Evolutionary conservation across 2,329 filamentous ascomycete species (phyloP).

Genomic region (Epichloe aotearoae): DNA sequence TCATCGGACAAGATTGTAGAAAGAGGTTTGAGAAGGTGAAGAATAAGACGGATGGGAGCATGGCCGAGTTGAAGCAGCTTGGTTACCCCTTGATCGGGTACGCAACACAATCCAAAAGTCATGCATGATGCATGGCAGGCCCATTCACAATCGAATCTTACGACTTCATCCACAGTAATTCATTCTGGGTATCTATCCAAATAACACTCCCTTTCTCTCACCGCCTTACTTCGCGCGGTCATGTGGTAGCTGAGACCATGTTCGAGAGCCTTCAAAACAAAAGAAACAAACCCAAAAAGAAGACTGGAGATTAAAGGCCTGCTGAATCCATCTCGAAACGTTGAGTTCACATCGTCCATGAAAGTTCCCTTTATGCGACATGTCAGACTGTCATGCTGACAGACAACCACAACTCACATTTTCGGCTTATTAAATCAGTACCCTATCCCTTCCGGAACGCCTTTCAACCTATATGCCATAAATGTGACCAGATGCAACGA

Average conservation of each 20-base stretch:
- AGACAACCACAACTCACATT: neutral
- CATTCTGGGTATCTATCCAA: slow-evolving; percentile 6
- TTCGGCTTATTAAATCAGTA: neutral
- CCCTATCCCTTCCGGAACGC: neutral
- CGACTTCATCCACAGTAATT: neutral
- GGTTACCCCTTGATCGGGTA: too few species aligned
- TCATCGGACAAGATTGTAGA: slow-evolving; percentile 21
- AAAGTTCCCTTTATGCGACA: neutral
- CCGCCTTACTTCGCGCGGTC: too few species aligned
- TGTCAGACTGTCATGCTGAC: neutral
- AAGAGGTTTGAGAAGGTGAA: slow-evolving; percentile 16
- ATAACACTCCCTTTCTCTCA: neutral
- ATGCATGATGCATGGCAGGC: too few species aligned
- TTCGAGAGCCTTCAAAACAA: neutral
- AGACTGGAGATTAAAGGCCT: neutral
- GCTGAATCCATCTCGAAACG: too few species aligned
- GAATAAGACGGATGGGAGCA: slow-evolving; percentile 10
- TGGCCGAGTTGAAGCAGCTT: slow-evolving; percentile 6
- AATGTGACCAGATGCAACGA: neutral
- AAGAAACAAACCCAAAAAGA: neutral
- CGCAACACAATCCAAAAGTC: too few species aligned
- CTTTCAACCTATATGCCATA: neutral
- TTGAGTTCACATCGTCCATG: too few species aligned
- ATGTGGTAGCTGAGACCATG: neutral
- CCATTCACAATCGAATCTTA: too few species aligned